Evolutionary conservation across 257 asterid genomes (phyloP), one percentile per base, ranked within the genome.

Genomic region (Solanum stenotomum): DNA sequence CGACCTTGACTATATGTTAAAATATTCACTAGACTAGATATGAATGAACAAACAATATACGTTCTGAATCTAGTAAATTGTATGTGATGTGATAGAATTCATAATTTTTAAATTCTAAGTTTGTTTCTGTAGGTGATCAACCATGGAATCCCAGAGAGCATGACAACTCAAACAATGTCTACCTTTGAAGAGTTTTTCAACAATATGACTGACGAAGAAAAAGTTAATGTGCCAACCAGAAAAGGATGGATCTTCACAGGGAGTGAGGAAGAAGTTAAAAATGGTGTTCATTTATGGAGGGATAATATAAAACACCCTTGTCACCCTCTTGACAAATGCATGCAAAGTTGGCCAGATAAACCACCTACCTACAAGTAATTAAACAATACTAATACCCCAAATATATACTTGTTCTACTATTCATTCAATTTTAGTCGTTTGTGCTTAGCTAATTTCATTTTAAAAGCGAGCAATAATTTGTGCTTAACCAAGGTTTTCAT

Each of bases 201-300:
- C 59, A 56, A 7, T 3, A 79, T 89, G 81, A 89, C 90, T 8
- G 74, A 4, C 8, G 93, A 89, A 70, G 89, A 88, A 52, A 90
- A 70, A 79, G 27, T 49, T 46, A 81, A 89, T 52, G 23, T 72
- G 75, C 5, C 87, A 18, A 2, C 72, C 0, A 71, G 67, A 38
- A 87, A n/a, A 4, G 89, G 89, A 14, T 89, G 92, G 93, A 76
- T 89, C 18, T 92, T 68, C 87, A 59, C 89, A 79, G 84, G 12
- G 9, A 89, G 91, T 49, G 18, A 74, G 9, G 59, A 88, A 49
- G 87, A 90, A 63, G 85, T 77, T 49, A 44, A 75, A 25, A 89
- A 88, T 56, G 88, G 89, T 38, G 52, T 87, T 3, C 92, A 88
- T 85, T 88, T 42, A 71, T 90, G 92, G 92, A 87, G 92, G 59